Conservation (phyloP, 108 stramenopile genomes). For the Craspedostauros australis region DNA sequence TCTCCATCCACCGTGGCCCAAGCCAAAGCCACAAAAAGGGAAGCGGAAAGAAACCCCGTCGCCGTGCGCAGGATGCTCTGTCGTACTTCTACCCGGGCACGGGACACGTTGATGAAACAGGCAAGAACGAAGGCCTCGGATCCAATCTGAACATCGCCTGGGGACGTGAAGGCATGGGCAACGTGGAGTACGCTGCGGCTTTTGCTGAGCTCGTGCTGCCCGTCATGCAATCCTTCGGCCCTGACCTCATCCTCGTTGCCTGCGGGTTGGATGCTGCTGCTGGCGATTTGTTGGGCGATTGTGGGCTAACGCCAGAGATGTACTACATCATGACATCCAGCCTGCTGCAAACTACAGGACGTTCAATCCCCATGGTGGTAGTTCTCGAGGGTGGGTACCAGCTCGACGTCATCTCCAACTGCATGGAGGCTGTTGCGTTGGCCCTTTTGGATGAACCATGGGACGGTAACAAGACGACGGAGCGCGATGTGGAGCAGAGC, state of each 20-base stretch:
- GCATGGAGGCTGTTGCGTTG: constrained; percentile 24
- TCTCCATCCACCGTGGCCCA: constrained; percentile 33
- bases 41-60: constrained; percentile 21
- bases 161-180: constrained; percentile 23
- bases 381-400: constrained; percentile 64
- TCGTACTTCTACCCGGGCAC: constrained; percentile 45
- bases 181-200: constrained; percentile 37
- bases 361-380: constrained; percentile 31
- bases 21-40: neutral
- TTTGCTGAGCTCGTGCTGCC: constrained; percentile 34
- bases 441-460: constrained; percentile 21
- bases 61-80: no score
- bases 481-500: no score
- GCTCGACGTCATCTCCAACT: constrained; percentile 31
- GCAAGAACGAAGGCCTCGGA: constrained; percentile 24
- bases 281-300: constrained; percentile 45
- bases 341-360: constrained; percentile 6
- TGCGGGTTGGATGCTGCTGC: constrained; percentile 56
- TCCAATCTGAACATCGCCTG: constrained; percentile 44
- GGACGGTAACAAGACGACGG: neutral
- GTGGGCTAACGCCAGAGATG: constrained; percentile 19
- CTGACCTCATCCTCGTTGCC: constrained; percentile 38
- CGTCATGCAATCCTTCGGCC: constrained; percentile 21
- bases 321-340: constrained; percentile 22
- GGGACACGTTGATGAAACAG: constrained; percentile 41